phyloP scores from a whole-genome alignment of 2,329 filamentous ascomycete genomes.

The Aspergillus sp. region DNA sequence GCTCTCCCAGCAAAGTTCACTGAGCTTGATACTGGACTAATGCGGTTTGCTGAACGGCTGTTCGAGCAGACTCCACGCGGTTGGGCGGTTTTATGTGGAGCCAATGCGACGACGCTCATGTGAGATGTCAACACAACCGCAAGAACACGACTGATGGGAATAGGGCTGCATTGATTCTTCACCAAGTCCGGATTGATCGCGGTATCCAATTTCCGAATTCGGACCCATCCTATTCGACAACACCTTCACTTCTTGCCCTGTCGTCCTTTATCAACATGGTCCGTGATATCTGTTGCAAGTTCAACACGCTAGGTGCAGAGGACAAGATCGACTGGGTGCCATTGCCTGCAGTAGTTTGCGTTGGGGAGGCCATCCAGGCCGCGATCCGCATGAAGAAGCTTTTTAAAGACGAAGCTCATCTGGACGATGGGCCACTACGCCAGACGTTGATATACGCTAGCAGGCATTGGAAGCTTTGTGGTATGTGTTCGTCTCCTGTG shows the following conservation, averaged over 20 bases:
- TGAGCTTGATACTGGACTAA: neutral
- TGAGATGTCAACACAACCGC: neutral
- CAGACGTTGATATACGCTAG: neutral
- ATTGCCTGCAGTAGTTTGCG: conserved; percentile 2
- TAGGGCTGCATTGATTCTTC: neutral
- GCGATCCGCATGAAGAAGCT: conserved; percentile 31
- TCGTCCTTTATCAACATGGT: conserved; percentile 5
- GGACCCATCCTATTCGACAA: neutral
- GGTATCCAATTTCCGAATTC: neutral
- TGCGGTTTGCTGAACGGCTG: neutral
- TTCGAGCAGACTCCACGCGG: neutral
- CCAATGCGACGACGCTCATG: neutral
- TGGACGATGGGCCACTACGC: neutral
- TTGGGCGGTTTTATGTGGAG: neutral
- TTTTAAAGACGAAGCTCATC: neutral
- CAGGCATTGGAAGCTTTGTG: neutral
- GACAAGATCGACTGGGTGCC: conserved; percentile 5
- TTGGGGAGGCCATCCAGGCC: neutral
- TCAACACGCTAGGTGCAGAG: neutral
- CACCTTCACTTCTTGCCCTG: neutral
- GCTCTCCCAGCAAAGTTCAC: neutral
- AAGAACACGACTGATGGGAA: neutral
- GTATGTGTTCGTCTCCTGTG: neutral
- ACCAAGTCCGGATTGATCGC: neutral
- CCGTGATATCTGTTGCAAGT: conserved; percentile 7